Base-by-base conservation (phyloP, 1,284 basidiomycete species). In the Microbotryum saponariae region DNA sequence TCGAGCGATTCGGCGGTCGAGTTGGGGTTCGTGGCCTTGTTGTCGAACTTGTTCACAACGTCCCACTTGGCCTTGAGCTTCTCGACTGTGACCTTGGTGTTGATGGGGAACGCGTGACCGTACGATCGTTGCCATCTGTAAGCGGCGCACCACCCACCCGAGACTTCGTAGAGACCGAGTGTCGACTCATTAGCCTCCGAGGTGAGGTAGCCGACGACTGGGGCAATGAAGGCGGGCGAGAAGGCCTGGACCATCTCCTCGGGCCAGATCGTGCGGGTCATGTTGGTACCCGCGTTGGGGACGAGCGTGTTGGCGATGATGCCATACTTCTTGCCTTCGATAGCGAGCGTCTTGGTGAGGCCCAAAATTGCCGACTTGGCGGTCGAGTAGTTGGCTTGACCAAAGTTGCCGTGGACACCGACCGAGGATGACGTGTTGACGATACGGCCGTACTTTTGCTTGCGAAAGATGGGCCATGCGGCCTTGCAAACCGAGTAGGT, bases 391-490 rank as follows among this genome's bases (percentile, higher is more conserved):
- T 80, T 80, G 61, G 76, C 86, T 86, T 92, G 51, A 31, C 92
- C 93, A 75, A 96, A 91, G 77, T 96, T 93, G 21, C 94, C 94
- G 73, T 64, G 48, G n/a, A 59, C 31, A 65, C 93, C 94, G 60
- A 93, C 91, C 74, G 88, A 86, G 6, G 93, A 97, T 62, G 86
- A 85, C 31, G 93, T 97, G 58, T 90, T 96, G 61, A 98, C 82
- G 73, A 99, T 94, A 61, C 96, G 86, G 42, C 96, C 94, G 74
- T 88, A 97, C 78, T 92, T 93, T 75, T 98, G 96, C 78, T 94
- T 88, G 77, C 89, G 86, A 82, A 98, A 97, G 73, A 91, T 81
- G 4, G 94, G 92, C 96, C 93, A 99, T 45, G 91, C 89, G 16
- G 94, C 94, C 75, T 96, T 91, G 60, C 85, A 87, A 72, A 76